Evolutionary conservation across 768 basidiomycete species (phyloP).

Genomic region (Pisolithus microcarpus): DNA sequence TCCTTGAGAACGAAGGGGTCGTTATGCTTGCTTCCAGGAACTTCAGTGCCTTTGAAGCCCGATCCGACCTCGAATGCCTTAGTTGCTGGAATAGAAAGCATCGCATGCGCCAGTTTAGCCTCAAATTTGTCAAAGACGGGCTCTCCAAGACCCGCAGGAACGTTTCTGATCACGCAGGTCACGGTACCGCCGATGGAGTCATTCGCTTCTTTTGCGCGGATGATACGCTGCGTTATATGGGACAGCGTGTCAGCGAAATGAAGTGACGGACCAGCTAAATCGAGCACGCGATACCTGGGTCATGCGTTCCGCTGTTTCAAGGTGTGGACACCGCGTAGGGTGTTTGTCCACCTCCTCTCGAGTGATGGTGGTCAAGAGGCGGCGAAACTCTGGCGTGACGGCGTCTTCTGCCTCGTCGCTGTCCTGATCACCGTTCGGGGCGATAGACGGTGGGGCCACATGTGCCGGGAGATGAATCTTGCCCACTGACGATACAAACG

Average conservation of each 20-base stretch:
- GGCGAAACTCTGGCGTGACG: constrained; percentile 74
- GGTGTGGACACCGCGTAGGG: constrained; percentile 83
- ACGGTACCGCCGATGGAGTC: constrained; percentile 99
- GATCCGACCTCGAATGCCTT: constrained; percentile 98
- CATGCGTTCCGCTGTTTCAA: constrained; percentile 85
- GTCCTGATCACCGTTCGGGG: constrained; percentile 46
- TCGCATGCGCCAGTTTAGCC: constrained; percentile 90
- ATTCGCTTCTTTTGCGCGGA: constrained; percentile 80
- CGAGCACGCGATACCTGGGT: constrained; percentile 51
- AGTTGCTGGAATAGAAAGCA: constrained; percentile 98
- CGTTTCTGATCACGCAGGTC: constrained; percentile 89
- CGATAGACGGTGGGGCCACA: constrained; percentile 35
- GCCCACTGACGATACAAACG: constrained; percentile 94
- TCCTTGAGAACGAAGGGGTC: constrained; percentile 71
- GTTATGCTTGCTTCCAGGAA: constrained; percentile 91
- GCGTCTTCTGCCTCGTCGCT: constrained; percentile 61
- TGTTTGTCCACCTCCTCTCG: constrained; percentile 86
- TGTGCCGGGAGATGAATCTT: constrained; percentile 74
- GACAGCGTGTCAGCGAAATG: constrained; percentile 29
- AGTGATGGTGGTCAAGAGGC: constrained; percentile 71
- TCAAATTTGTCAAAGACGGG: constrained; percentile 99
- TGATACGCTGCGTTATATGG: constrained; percentile 60
- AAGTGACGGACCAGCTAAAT: background rate
- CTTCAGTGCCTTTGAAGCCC: constrained; percentile 90
- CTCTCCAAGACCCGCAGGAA: constrained; percentile 89